phyloP scores from a whole-genome alignment of 1,284 basidiomycete species.

The Coniferiporia sulphurascens region DNA sequence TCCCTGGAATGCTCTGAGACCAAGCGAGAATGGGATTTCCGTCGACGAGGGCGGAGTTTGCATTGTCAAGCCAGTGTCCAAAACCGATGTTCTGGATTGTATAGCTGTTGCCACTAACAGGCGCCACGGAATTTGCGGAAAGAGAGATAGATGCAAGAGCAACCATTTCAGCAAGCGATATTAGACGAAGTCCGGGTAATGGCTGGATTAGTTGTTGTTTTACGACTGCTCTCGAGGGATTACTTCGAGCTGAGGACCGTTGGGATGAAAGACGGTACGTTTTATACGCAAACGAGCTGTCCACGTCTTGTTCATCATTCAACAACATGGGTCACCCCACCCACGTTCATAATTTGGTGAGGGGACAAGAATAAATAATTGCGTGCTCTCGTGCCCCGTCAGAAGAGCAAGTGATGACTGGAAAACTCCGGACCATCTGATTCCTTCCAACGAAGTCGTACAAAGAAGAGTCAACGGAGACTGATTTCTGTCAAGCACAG shows the following conservation, averaged over 20 bases:
- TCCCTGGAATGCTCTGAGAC: neutral
- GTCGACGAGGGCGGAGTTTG: neutral
- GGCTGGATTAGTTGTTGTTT: neutral
- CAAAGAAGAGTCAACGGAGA: too few species aligned
- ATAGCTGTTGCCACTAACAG: slow-evolving; percentile 13
- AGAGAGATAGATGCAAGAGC: slow-evolving; percentile 1
- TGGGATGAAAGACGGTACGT: neutral
- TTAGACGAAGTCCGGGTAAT: neutral
- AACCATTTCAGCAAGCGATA: neutral
- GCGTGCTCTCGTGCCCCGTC: too few species aligned
- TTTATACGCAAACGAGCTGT: neutral
- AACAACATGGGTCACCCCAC: too few species aligned
- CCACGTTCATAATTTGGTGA: too few species aligned
- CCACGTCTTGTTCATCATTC: too few species aligned
- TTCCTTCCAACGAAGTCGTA: too few species aligned
- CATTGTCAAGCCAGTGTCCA: slow-evolving; percentile 11
- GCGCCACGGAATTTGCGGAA: neutral
- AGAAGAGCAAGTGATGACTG: too few species aligned
- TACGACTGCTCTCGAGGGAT: neutral
- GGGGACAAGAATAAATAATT: too few species aligned
- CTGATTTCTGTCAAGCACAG: too few species aligned
- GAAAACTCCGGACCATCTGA: too few species aligned
- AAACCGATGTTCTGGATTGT: slow-evolving; percentile 9
- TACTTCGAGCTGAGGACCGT: neutral
- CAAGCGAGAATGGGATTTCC: slow-evolving; percentile 12